These are phyloP conservation scores for Senna siamea DNA, from an alignment of 306 rosid species.

Conservation along the genomic window DNA sequence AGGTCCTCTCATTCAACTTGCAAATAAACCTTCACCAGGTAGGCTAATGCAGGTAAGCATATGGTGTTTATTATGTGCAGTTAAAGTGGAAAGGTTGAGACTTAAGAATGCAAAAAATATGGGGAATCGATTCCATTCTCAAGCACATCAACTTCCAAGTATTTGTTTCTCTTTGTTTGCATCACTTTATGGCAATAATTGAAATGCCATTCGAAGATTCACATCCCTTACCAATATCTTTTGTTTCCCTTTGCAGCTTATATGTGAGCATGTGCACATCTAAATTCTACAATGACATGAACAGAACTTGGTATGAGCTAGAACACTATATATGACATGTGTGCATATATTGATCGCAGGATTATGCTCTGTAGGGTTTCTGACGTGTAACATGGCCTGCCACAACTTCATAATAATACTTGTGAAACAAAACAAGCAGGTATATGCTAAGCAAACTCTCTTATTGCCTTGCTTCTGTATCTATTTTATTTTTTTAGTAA, in stretches of 20 bases:
- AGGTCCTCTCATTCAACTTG: slow-evolving; percentile 38
- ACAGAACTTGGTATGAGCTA: slow-evolving; percentile 7
- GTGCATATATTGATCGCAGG: background rate
- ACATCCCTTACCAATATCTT: slow-evolving; percentile 42
- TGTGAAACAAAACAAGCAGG: slow-evolving; percentile 20
- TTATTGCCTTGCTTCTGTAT: slow-evolving; percentile 5
- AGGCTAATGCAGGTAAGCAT: slow-evolving; percentile 33
- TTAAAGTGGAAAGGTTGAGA: slow-evolving; percentile 21
- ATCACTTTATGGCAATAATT: slow-evolving; percentile 70
- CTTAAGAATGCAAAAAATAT: slow-evolving; percentile 15
- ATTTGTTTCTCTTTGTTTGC: slow-evolving; percentile 40
- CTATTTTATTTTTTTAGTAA: background rate
- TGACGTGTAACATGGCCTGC: slow-evolving; percentile 29
- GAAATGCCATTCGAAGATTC: slow-evolving; percentile 85
- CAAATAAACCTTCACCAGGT: slow-evolving; percentile 60
- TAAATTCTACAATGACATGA: slow-evolving; percentile 22
- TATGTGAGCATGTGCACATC: background rate
- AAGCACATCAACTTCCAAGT: slow-evolving; percentile 54
- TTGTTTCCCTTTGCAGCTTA: slow-evolving; percentile 27
- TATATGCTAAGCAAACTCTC: slow-evolving; percentile 28
- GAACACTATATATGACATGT: slow-evolving; percentile 23
- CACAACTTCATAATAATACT: slow-evolving; percentile 30
- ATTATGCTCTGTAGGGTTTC: slow-evolving; percentile 15
- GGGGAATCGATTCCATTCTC: slow-evolving; percentile 58
- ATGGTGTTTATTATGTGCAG: slow-evolving; percentile 27